phyloP scores from a whole-genome alignment of 192 early-diverging fungal species.

The Podila epigama region DNA sequence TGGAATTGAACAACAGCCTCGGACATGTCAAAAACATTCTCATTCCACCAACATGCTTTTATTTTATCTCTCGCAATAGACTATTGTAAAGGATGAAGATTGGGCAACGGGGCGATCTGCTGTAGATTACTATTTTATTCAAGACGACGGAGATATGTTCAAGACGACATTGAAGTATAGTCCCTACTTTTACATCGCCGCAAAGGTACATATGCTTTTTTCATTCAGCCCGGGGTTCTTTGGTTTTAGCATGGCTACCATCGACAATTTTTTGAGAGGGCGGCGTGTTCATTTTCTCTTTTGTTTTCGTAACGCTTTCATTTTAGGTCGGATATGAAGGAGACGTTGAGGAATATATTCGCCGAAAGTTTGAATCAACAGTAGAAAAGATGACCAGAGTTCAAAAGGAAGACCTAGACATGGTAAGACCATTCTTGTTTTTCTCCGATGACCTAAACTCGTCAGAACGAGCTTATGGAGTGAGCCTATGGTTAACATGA shows the following conservation, averaged over 20 bases:
- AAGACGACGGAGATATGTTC: conserved; percentile 88
- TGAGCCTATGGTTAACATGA: no score
- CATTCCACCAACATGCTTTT: neutral
- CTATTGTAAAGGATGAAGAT: conserved; percentile 69
- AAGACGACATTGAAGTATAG: conserved; percentile 85
- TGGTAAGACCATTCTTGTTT: conserved; percentile 54
- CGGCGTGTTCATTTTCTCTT: neutral
- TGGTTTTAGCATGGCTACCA: no score
- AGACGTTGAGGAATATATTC: conserved; percentile 88
- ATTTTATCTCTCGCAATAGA: conserved; percentile 49
- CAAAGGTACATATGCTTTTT: conserved; percentile 63
- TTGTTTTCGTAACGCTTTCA: neutral
- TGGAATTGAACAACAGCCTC: neutral
- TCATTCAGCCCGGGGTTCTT: neutral
- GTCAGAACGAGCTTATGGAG: no score
- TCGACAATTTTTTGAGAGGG: no score
- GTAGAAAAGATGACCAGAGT: conserved; percentile 70
- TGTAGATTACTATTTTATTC: conserved; percentile 93
- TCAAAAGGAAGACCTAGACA: conserved; percentile 84
- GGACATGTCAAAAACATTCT: no score
- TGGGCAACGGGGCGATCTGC: conserved; percentile 72
- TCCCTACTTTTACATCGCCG: conserved; percentile 92
- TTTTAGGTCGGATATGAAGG: conserved; percentile 70
- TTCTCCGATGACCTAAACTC: no score
- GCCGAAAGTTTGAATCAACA: conserved; percentile 69